Evolutionary conservation across 257 asterid genomes (phyloP).

Genomic region (Lantana camara): DNA sequence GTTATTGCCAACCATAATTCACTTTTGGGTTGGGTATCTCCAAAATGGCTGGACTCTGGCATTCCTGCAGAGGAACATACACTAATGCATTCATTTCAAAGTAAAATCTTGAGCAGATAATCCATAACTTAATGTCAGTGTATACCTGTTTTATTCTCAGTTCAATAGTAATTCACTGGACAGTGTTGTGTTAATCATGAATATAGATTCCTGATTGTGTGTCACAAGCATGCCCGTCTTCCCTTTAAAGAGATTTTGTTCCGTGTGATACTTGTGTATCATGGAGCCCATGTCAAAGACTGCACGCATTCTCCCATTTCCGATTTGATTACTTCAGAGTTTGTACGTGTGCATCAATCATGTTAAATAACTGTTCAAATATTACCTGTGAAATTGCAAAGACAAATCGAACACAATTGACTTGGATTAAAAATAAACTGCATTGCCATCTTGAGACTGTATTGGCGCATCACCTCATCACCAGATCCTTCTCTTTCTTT

Average conservation of each 20-base stretch:
- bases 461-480: not conserved
- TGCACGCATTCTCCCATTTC: too few relatives aligned
- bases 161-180: too few relatives aligned
- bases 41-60: not conserved
- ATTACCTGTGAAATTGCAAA: not conserved
- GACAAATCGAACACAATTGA: too few relatives aligned
- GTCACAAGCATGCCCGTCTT: conserved; percentile 4
- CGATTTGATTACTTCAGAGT: not conserved
- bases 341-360: not conserved
- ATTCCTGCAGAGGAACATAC: not conserved
- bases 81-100: not conserved
- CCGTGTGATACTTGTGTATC: not conserved
- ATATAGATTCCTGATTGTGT: not conserved
- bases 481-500: not conserved
- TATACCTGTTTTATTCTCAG: too few relatives aligned
- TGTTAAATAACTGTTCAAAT: not conserved
- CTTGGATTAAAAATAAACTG: too few relatives aligned
- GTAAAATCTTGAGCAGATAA: not conserved
- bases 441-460: not conserved
- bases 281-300: not conserved
- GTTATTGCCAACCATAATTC: not conserved
- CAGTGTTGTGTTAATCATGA: too few relatives aligned
- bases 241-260: not conserved
- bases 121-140: not conserved
- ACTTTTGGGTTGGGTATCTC: not conserved